Evolutionary conservation across 495 filamentous ascomycete species (phyloP), one percentile per base, ranked within the genome.

Genomic region (Staphylotrichum tortipilum): DNA sequence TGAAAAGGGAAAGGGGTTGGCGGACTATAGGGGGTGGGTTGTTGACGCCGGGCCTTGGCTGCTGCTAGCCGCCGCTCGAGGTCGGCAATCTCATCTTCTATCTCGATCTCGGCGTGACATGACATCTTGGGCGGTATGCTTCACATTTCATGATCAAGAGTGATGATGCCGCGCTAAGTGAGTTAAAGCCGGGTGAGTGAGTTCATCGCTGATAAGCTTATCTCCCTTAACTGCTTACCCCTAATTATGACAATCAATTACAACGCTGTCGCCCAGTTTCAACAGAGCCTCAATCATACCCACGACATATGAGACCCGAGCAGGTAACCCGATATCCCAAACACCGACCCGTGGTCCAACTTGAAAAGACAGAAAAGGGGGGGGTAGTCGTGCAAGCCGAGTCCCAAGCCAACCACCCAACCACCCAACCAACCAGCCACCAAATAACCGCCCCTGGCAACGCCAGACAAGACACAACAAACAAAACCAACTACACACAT

Each of bases 11-110:
- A 29, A 38, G 53, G 39, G 35, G 14, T 47, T n/a, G n/a, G n/a
- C n/a, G n/a, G 35, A 38, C 49, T 43, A 24, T 39, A 17, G 28
- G 44, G 38, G 10, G 35, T 41, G 52, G 47, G 47, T 37, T 38
- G 45, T 11, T 17, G 39, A 29, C 15, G 41, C 46, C 19, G 37
- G 12, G 52, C 52, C 47, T 64, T 71, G 30, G 68, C 70, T 41
- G 53, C 52, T 8, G 61, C 57, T 0, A 75, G 63, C 7, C 58
- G 64, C 22, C 56, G 60, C 50, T 72, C 69, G 0, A 75, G 49
- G 15, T 66, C 60, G 26, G 63, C 60, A 36, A 75, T 66, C 29
- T 69, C 65, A 33, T 42, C 24, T 15, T 61, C 55, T 38, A 66
- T 42, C 0, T 57, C 54, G 9, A 52, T 42, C 2, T 47, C 43